Evolutionary conservation across 1,284 basidiomycete species (phyloP), one percentile per base, ranked within the genome.

Genomic region (Apiotrichum siamense): DNA sequence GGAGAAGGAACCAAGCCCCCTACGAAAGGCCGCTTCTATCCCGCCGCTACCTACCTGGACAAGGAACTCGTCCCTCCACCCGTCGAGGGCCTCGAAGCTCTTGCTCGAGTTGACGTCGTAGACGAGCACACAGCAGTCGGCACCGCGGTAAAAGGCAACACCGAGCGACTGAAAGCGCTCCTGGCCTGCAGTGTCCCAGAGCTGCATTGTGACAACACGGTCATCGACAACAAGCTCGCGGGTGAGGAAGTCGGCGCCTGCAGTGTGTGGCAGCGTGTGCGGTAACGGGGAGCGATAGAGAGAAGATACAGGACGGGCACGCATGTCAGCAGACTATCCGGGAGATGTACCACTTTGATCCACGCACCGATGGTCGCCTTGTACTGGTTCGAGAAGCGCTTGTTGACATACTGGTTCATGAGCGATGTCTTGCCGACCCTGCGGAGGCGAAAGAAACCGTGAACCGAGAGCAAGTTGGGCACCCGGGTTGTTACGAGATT

Each of bases 391-490:
- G 88, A 94, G 78, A 98, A 99, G 60, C 96, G 87, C 77, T 97
- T 98, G 84, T 98, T 98, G 66, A 99, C 96, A 79, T 97, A 98
- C 79, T 98, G 96, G 80, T 97, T 98, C 96, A 99, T 99, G 66
- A 99, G 83, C 37, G 94, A 98, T 44, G 94, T 98, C 86, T 98
- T 98, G 47, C 94, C 96, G 74, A 99, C 96, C 56, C 94, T 96
- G 67, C 9, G n/a, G 38, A 15, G 26, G n/a, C 11, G 12, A 23
- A 13, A 25, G n/a, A 18, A 6, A 47, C n/a, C 9, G 29, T 17
- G 24, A 6, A 51, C n/a, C 17, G 38, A 11, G 25, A 18, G 15
- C 20, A 40, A 18, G 10, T 31, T 31, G 29, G 29, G 17, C 29
- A 31, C n/a, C n/a, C n/a, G n/a, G n/a, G n/a, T n/a, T n/a, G n/a